These are phyloP conservation scores for Prototheca stagnorum DNA, from an alignment of 163 green algal species.

Conservation along the genomic window DNA sequence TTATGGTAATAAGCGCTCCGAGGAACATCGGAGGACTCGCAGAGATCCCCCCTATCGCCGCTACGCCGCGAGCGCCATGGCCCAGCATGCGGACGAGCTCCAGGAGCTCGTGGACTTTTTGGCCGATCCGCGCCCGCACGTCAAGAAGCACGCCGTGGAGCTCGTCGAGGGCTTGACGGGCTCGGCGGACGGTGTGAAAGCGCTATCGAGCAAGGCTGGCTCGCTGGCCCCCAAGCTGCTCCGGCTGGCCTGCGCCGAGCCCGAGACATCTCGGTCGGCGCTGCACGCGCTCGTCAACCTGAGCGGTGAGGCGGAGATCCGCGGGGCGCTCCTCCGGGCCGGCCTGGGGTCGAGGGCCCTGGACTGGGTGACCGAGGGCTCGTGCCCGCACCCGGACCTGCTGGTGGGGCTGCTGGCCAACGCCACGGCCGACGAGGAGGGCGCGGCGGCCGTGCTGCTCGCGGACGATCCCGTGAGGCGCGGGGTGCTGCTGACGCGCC, in stretches of 20 bases:
- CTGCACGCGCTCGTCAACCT: slow-evolving; percentile 58
- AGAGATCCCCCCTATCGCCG: too few species aligned
- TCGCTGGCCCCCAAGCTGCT: slow-evolving; percentile 40
- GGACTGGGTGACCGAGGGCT: slow-evolving; percentile 38
- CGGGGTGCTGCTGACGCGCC: too few species aligned
- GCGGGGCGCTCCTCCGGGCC: slow-evolving; percentile 24
- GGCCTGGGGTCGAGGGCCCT: slow-evolving; percentile 29
- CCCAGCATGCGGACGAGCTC: slow-evolving; percentile 15
- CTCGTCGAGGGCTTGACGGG: slow-evolving; percentile 52
- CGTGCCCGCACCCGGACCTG: slow-evolving; percentile 25
- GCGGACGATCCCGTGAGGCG: too few species aligned
- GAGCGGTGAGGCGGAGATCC: slow-evolving; percentile 31
- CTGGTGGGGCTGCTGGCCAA: slow-evolving; percentile 66
- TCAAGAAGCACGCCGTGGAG: slow-evolving; percentile 17
- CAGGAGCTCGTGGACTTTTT: slow-evolving; percentile 40
- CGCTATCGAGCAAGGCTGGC: slow-evolving; percentile 14
- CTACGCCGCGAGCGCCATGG: too few species aligned
- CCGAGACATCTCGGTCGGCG: slow-evolving; percentile 13
- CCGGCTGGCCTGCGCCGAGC: slow-evolving; percentile 16
- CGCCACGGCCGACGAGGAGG: slow-evolving; percentile 45
- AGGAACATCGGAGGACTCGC: too few species aligned
- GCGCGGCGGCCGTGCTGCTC: slow-evolving; percentile 47
- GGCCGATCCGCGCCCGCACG: slow-evolving; percentile 13
- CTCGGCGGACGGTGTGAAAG: slow-evolving; percentile 36
- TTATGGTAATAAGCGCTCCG: too few species aligned